Percentiles rank a stretch among this genome's conserved stretches.
phyloP scores from a whole-genome alignment of 2,329 filamentous ascomycete species.

The Pseudocercospora musae region DNA sequence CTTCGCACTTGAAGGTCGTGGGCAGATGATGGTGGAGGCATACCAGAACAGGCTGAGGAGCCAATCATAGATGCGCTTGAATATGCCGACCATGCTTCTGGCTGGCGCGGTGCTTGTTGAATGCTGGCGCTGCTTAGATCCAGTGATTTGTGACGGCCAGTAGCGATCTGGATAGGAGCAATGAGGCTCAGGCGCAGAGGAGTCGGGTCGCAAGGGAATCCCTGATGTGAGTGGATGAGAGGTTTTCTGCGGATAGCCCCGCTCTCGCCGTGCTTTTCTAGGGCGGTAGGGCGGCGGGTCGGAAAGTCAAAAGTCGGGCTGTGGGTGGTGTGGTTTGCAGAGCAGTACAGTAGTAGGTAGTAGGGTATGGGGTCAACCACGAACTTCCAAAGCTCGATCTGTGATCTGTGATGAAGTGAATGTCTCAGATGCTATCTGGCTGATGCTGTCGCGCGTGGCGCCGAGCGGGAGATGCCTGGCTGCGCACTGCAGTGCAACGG shows the following conservation, averaged over 20 bases:
- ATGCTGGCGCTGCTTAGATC: slow-evolving; percentile 18
- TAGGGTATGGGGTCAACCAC: not conserved
- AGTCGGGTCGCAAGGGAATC: slow-evolving; percentile 4
- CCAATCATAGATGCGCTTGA: slow-evolving; percentile 97
- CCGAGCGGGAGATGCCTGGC: slow-evolving; percentile 3
- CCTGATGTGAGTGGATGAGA: slow-evolving; percentile 12
- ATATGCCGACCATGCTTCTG: slow-evolving; percentile 75
- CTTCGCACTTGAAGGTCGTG: not conserved
- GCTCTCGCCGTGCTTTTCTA: not conserved
- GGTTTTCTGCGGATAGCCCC: slow-evolving; percentile 6
- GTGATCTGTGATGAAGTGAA: not conserved
- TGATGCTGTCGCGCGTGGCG: slow-evolving; percentile 2
- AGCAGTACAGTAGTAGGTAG: not conserved
- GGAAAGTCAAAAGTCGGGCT: slow-evolving; percentile 1
- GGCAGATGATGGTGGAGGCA: slow-evolving; percentile 33
- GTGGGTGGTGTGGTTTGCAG: not conserved
- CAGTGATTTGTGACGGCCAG: slow-evolving; percentile 6
- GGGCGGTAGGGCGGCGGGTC: too few relatives aligned
- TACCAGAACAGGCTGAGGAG: slow-evolving; percentile 96
- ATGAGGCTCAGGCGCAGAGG: slow-evolving; percentile 8
- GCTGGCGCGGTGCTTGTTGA: slow-evolving; percentile 29
- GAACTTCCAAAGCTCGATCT: not conserved
- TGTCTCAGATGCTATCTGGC: slow-evolving; percentile 3
- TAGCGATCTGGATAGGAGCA: slow-evolving; percentile 5
- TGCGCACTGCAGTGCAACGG: not conserved